phyloP scores from a whole-genome alignment of 2,329 filamentous ascomycete genomes.

The Neofusicoccum kwambonambiense region DNA sequence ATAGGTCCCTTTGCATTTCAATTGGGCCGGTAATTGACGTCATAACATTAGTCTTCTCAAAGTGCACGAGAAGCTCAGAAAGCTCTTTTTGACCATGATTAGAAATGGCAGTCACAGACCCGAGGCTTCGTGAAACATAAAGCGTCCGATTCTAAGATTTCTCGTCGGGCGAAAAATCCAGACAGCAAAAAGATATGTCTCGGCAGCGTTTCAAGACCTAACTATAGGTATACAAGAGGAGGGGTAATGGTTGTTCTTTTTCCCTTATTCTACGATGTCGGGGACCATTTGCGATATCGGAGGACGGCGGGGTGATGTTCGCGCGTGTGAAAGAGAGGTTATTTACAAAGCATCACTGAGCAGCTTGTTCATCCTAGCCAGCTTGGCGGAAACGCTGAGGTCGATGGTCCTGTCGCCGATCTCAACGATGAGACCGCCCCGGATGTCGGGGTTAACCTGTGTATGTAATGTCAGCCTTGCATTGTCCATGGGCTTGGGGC shows the following conservation, averaged over 20 bases:
- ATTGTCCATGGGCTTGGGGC: constrained; percentile 20
- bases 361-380: constrained; percentile 99
- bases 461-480: not conserved
- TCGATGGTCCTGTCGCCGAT: constrained; percentile 98
- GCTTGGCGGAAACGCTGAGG: constrained; percentile 89
- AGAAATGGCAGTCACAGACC: no score
- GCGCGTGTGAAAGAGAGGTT: not conserved
- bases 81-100: no score
- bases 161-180: not conserved
- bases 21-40: no score
- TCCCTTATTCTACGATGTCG: not conserved
- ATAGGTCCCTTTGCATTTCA: not conserved
- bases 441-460: constrained; percentile 89
- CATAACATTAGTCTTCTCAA: no score
- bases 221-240: constrained; percentile 10
- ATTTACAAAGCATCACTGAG: constrained; percentile 94
- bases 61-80: no score
- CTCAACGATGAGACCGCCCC: constrained; percentile 92
- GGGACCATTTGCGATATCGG: not conserved
- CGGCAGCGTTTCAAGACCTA: not conserved
- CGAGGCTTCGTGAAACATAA: no score
- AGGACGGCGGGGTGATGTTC: not conserved
- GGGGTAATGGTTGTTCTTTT: not conserved
- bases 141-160: not conserved
- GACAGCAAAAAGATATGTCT: not conserved